Conservation (phyloP, 2,329 filamentous ascomycete genomes). For the Scedosporium minutisporum region DNA sequence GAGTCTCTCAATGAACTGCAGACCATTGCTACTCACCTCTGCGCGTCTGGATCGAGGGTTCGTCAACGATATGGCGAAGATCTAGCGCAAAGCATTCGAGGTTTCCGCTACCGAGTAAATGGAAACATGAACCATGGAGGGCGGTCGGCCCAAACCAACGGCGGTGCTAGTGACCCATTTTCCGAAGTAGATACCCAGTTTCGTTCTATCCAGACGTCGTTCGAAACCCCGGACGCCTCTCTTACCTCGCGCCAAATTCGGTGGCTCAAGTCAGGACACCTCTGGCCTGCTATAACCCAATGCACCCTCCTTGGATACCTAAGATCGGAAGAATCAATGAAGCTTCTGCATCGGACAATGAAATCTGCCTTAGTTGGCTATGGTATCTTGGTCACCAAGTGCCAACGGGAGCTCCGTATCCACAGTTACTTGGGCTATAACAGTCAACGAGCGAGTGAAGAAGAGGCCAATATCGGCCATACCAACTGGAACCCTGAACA, state of each 20-base stretch:
- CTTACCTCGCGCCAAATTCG: slow-evolving; percentile 12
- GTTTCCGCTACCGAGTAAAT: no score
- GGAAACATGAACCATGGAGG: no score
- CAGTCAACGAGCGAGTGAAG: background rate
- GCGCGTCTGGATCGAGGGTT: no score
- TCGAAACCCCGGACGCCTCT: no score
- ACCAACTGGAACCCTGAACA: slow-evolving; percentile 45
- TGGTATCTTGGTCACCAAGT: slow-evolving; percentile 15
- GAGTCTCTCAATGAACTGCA: no score
- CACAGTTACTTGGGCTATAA: background rate
- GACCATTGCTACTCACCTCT: no score
- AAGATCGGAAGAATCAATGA: slow-evolving; percentile 12
- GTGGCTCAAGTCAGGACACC: slow-evolving; percentile 30
- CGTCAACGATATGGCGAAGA: no score
- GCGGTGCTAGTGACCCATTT: no score
- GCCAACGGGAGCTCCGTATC: background rate
- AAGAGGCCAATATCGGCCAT: slow-evolving; percentile 31
- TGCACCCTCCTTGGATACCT: slow-evolving; percentile 37
- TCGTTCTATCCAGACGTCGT: no score
- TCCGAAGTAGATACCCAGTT: no score
- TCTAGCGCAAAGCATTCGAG: no score
- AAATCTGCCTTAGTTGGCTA: slow-evolving; percentile 26
- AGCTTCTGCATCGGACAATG: background rate
- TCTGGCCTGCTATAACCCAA: slow-evolving; percentile 36
- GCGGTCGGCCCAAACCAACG: no score